Base-by-base conservation (phyloP, 257 asterid species). In the Jacaranda mimosifolia region DNA sequence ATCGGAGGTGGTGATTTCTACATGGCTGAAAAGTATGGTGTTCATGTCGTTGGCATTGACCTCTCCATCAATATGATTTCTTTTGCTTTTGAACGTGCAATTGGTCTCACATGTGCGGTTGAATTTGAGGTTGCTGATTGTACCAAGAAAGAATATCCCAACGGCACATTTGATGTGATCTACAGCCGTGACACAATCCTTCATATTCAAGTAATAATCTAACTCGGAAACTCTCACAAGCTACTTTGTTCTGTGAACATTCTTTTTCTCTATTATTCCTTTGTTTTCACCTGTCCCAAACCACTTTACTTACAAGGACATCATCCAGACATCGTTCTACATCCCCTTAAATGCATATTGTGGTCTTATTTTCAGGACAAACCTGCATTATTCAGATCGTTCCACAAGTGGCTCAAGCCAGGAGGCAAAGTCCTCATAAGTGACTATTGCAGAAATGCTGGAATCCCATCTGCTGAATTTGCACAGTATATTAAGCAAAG, bases 121-220 rank as follows among this genome's bases (percentile, higher is more conserved):
- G 98, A 96, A 79, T 93, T 96, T 81, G 99, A 96, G 90, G 99
- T 96, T 81, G 97, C 98, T 67, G 99, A 96, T 70, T 93, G 98
- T 80, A 93, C 97, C 75, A 90, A 90, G 87, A 96, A 91, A 86
- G 85, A 89, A 64, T 96, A 91, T 75, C 92, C 96, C 18, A 91
- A 87, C 75, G 87, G 85, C 78, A 48, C 97, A 35, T 96, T 90
- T 76, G 97, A 96, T 73, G 97, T 93, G 67, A 89, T 96, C 77
- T 96, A 96, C 79, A 96, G 99, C 7, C 95, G 98, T 5, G 99
- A 96, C 82, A 93, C 99, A 35, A 91, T 96, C 81, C 97, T 96
- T 79, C 98, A 96, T 84, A 90, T 93, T 81, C 98, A 91, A 73
- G 98, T 93, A 87, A 75, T 11, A 32, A 40, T 63, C 77, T 18